Evolutionary conservation across 2,329 filamentous ascomycete genomes (phyloP).

Genomic region (Penicillium vulpinum): DNA sequence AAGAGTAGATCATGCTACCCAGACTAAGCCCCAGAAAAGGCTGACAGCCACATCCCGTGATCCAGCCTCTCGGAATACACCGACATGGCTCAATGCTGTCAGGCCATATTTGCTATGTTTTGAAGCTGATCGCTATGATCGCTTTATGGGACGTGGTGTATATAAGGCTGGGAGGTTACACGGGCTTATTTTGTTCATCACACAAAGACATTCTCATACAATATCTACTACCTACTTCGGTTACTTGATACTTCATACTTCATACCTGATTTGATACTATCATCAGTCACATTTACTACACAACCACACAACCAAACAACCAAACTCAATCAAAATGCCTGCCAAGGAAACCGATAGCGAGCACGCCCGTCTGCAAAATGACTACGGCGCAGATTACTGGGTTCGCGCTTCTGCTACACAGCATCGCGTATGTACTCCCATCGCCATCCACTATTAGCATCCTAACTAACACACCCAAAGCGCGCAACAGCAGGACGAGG

Average conservation of each 20-base stretch:
- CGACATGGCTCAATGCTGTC: constrained; percentile 2
- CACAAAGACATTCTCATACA: background rate
- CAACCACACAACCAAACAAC: background rate
- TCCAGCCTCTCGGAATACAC: constrained; percentile 1
- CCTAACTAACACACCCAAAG: constrained; percentile 15
- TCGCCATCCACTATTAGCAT: background rate
- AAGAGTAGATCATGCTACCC: constrained; percentile 15
- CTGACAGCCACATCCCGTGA: background rate
- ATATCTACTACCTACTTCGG: background rate
- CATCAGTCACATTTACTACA: no score
- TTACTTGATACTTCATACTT: background rate
- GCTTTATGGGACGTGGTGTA: no score
- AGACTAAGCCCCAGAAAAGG: background rate
- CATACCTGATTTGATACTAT: background rate
- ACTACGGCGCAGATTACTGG: constrained; percentile 41
- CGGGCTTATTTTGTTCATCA: background rate
- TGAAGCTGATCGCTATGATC: no score
- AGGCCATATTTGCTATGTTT: constrained; percentile 10
- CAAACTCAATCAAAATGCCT: constrained; percentile 10
- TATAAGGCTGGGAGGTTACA: constrained; percentile 5
- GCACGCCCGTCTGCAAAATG: constrained; percentile 31
- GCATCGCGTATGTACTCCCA: constrained; percentile 23
- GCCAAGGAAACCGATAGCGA: constrained; percentile 3
- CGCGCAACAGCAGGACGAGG: constrained; percentile 38
- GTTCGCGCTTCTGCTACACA: constrained; percentile 24